Percentiles rank a stretch among this genome's conserved stretches.
phyloP scores from a whole-genome alignment of 805 yeast species.

The Metschnikowia continentalis region DNA sequence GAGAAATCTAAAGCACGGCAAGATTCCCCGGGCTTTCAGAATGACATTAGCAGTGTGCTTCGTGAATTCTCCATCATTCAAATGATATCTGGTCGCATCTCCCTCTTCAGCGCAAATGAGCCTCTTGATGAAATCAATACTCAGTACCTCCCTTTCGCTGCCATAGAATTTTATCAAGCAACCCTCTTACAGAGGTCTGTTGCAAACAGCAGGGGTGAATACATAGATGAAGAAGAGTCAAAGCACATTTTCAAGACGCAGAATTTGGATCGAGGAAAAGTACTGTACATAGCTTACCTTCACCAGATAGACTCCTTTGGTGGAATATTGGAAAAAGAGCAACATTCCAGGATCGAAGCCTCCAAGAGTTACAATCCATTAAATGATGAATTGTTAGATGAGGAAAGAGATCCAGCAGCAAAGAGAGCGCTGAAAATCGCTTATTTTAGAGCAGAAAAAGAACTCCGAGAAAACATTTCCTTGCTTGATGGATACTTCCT shows the following conservation, averaged over 20 bases:
- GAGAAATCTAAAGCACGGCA: conserved; percentile 26
- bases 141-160: conserved; percentile 53
- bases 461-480: conserved; percentile 42
- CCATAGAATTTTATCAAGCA: conserved; percentile 57
- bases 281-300: conserved; percentile 36
- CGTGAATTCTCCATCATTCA: conserved; percentile 44
- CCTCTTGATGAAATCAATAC: conserved; percentile 65
- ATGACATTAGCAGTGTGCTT: conserved; percentile 30
- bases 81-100: conserved; percentile 40
- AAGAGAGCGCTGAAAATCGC: conserved; percentile 71
- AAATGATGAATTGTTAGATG: conserved; percentile 28
- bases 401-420: conserved; percentile 33
- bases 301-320: conserved; percentile 15
- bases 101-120: conserved; percentile 72
- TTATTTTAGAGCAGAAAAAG: conserved; percentile 57
- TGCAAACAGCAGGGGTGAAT: conserved; percentile 13
- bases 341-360: conserved; percentile 35
- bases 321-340: conserved; percentile 33
- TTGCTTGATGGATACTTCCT: conserved; percentile 29
- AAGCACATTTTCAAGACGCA: conserved; percentile 17
- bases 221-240: conserved; percentile 11
- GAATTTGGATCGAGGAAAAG: conserved; percentile 33
- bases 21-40: conserved; percentile 43
- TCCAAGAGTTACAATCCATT: conserved; percentile 42
- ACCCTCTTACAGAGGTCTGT: conserved; percentile 17